These are phyloP conservation scores for Plasmodium sp. DNA, from an alignment of 169 alveolate genomes.

Conservation along the genomic window DNA sequence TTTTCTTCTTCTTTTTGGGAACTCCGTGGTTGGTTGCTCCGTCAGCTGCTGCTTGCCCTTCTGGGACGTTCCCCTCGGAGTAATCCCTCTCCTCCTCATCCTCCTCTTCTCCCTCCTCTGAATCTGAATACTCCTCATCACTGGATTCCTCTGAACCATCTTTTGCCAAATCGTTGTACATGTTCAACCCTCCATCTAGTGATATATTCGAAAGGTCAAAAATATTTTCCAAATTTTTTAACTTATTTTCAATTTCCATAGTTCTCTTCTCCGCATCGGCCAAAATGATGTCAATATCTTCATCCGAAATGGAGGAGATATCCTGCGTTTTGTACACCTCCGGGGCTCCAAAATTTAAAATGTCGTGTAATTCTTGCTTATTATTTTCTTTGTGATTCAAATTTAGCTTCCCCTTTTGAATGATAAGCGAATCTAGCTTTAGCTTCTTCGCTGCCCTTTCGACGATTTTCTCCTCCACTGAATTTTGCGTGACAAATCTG, in stretches of 20 bases:
- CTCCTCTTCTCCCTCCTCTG: constrained; percentile 30
- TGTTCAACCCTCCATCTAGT: constrained; percentile 85
- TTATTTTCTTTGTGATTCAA: constrained; percentile 83
- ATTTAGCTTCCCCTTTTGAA: constrained; percentile 95
- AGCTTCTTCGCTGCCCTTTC: constrained; percentile 97
- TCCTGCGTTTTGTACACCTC: constrained; percentile 90
- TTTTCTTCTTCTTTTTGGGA: constrained; percentile 2
- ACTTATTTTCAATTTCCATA: constrained; percentile 88
- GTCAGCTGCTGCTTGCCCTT: not conserved
- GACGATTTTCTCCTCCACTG: constrained; percentile 98
- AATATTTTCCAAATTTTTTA: constrained; percentile 81
- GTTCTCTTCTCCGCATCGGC: constrained; percentile 92
- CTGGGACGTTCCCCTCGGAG: not conserved
- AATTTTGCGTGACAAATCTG: constrained; percentile 95
- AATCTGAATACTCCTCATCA: constrained; percentile 50
- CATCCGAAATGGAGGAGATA: constrained; percentile 87
- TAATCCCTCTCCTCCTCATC: not conserved
- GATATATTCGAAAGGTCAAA: constrained; percentile 81
- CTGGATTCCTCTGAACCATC: constrained; percentile 65
- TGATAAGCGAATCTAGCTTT: constrained; percentile 96
- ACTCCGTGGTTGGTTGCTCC: not conserved
- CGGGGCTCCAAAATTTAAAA: constrained; percentile 94
- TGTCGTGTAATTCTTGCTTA: constrained; percentile 91
- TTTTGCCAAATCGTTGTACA: constrained; percentile 77
- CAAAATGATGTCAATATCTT: constrained; percentile 91